Conservation (phyloP, 1,284 basidiomycete species). For the Rhodotorula glutinis region DNA sequence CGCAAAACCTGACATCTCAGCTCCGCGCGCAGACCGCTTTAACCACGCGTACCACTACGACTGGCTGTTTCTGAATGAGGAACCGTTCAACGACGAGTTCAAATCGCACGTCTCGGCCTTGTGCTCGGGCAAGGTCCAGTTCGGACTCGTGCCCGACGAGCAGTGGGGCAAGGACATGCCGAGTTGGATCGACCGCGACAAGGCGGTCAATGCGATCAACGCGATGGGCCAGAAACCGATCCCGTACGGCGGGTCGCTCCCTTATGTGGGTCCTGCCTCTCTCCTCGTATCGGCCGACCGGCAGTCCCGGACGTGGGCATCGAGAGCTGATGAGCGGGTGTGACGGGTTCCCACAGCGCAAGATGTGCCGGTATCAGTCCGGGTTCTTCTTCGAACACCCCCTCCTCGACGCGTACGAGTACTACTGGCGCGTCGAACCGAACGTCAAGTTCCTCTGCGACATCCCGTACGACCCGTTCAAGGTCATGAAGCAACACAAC, state of each 20-base stretch:
- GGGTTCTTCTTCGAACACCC: constrained; percentile 40
- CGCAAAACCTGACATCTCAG: too few relatives aligned
- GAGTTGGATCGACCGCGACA: constrained; percentile 61
- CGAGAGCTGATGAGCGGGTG: too few relatives aligned
- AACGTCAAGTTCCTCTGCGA: constrained; percentile 42
- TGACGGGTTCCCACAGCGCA: constrained; percentile 42
- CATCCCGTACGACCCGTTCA: constrained; percentile 42
- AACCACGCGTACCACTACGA: constrained; percentile 48
- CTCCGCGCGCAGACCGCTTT: constrained; percentile 43
- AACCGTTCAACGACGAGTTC: constrained; percentile 49
- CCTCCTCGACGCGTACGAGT: constrained; percentile 68
- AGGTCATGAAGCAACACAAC: constrained; percentile 24
- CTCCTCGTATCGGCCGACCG: constrained; percentile 58
- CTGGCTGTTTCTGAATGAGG: constrained; percentile 50
- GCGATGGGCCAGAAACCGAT: constrained; percentile 70
- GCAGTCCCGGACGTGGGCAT: too few relatives aligned
- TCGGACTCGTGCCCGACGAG: constrained; percentile 74
- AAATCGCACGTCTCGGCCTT: constrained; percentile 44
- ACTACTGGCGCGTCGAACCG: constrained; percentile 82
- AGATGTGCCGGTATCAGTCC: constrained; percentile 82
- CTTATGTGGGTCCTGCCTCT: constrained; percentile 63
- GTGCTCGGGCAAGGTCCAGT: constrained; percentile 50
- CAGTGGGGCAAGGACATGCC: constrained; percentile 72
- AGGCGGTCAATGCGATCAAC: constrained; percentile 55
- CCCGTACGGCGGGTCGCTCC: constrained; percentile 69